A percentile compares a stretch with the other conserved stretches of the same genome.
Conservation (phyloP, 208 protist species). For the Herpetomonas samuelpessoai region DNA sequence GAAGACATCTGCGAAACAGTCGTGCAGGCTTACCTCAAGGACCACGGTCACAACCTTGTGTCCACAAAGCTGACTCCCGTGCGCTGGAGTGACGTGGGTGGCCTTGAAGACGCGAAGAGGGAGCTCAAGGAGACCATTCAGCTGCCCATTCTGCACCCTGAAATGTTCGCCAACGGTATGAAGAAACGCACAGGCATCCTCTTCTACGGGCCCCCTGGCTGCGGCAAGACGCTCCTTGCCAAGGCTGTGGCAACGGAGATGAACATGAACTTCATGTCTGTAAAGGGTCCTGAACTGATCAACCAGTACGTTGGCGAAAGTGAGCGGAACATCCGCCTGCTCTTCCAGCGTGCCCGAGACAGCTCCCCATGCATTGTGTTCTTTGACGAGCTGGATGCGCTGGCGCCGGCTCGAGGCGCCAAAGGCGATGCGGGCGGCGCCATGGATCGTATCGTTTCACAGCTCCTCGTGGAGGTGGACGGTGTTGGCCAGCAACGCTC, state of each 20-base stretch:
- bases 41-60: constrained; percentile 79
- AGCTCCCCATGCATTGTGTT: constrained; percentile 93
- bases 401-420: constrained; percentile 82
- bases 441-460: constrained; percentile 94
- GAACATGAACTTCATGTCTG: constrained; percentile 93
- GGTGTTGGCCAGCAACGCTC: constrained; percentile 72
- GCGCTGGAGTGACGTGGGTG: constrained; percentile 89
- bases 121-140: constrained; percentile 84
- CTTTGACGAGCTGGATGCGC: constrained; percentile 93
- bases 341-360: constrained; percentile 89
- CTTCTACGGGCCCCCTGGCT: constrained; percentile 93
- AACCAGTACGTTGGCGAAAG: constrained; percentile 94
- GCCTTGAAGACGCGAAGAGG: constrained; percentile 88
- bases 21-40: constrained; percentile 60
- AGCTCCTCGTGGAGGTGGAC: constrained; percentile 92
- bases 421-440: constrained; percentile 89
- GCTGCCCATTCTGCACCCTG: constrained; percentile 76
- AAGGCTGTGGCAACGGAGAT: constrained; percentile 94
- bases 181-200: constrained; percentile 84
- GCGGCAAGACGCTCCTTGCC: constrained; percentile 93
- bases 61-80: constrained; percentile 87
- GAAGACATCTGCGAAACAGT: constrained; percentile 49
- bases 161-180: constrained; percentile 69
- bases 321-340: constrained; percentile 85
- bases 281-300: constrained; percentile 95